phyloP scores from a whole-genome alignment of 108 stramenopile genomes.

The Nitzschia sp. region DNA sequence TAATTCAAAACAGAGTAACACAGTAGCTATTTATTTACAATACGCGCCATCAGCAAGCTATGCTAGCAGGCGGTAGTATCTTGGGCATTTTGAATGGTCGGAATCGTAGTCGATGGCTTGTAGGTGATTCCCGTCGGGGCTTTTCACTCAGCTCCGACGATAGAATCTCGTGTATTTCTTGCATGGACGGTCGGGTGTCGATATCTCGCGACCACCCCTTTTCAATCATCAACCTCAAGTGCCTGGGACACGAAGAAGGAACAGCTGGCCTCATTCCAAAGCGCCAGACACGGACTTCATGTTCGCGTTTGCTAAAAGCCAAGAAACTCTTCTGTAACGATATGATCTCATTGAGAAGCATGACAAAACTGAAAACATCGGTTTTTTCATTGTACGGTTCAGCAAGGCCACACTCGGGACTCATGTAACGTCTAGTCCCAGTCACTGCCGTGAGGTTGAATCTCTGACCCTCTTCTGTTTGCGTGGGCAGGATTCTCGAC shows the following conservation, averaged over 20 bases:
- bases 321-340: neutral
- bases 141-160: neutral
- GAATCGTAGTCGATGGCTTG: neutral
- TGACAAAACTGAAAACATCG: conserved; percentile 64
- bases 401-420: conserved; percentile 35
- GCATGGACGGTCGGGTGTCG: conserved; percentile 14
- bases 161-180: neutral
- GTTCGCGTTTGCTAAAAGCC: conserved; percentile 3
- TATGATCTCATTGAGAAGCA: conserved; percentile 28
- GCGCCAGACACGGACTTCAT: neutral
- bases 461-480: neutral
- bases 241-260: neutral
- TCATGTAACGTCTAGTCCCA: conserved; percentile 42
- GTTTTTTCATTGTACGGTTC: conserved; percentile 49
- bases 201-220: conserved; percentile 18
- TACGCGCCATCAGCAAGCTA: too few species aligned
- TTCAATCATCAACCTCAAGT: neutral
- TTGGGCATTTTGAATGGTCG: neutral
- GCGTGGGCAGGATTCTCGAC: conserved; percentile 7
- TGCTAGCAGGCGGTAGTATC: neutral
- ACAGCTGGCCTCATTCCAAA: conserved; percentile 5
- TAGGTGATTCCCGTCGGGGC: neutral
- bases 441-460: conserved; percentile 8
- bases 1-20: too few species aligned
- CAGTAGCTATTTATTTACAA: too few species aligned